phyloP scores from a whole-genome alignment of 2,329 filamentous ascomycete species.

The Paraphoma sp. region DNA sequence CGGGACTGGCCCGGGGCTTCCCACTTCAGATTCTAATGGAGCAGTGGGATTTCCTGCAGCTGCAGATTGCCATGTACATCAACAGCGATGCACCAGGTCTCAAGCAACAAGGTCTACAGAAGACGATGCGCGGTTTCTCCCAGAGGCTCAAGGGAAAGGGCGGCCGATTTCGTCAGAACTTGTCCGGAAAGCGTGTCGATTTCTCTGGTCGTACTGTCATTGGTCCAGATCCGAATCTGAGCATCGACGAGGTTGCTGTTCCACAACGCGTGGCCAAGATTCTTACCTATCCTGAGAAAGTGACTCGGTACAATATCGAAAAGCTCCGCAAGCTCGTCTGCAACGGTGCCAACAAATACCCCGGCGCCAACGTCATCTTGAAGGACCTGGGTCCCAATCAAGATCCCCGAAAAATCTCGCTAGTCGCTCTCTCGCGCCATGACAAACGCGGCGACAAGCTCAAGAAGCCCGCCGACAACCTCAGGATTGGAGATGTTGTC shows the following conservation, averaged over 20 bases:
- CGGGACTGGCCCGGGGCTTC: slow-evolving; percentile 81
- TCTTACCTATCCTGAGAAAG: slow-evolving; percentile 91
- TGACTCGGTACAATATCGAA: slow-evolving; percentile 82
- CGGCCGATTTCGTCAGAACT: slow-evolving; percentile 92
- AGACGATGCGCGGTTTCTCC: slow-evolving; percentile 90
- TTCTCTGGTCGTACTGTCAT: slow-evolving; percentile 98
- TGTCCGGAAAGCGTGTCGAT: slow-evolving; percentile 97
- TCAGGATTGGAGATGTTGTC: slow-evolving; percentile 85
- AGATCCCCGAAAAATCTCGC: slow-evolving; percentile 68
- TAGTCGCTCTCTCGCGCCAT: slow-evolving; percentile 61
- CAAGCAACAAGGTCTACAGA: slow-evolving; percentile 85
- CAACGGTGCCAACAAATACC: slow-evolving; percentile 80
- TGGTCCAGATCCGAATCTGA: slow-evolving; percentile 92
- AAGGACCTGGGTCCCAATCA: slow-evolving; percentile 63
- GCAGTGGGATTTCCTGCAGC: slow-evolving; percentile 95
- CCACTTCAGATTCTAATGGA: slow-evolving; percentile 92
- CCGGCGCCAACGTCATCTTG: slow-evolving; percentile 83
- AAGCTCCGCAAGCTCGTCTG: slow-evolving; percentile 77
- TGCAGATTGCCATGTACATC: slow-evolving; percentile 97
- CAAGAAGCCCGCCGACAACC: slow-evolving; percentile 72
- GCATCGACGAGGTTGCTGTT: slow-evolving; percentile 92
- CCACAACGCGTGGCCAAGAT: slow-evolving; percentile 93
- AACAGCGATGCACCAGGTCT: slow-evolving; percentile 95
- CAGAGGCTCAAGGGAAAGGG: slow-evolving; percentile 97
- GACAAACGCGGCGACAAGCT: slow-evolving; percentile 63